Conservation (phyloP, 805 yeast species). For the Metschnikowia lunata region DNA sequence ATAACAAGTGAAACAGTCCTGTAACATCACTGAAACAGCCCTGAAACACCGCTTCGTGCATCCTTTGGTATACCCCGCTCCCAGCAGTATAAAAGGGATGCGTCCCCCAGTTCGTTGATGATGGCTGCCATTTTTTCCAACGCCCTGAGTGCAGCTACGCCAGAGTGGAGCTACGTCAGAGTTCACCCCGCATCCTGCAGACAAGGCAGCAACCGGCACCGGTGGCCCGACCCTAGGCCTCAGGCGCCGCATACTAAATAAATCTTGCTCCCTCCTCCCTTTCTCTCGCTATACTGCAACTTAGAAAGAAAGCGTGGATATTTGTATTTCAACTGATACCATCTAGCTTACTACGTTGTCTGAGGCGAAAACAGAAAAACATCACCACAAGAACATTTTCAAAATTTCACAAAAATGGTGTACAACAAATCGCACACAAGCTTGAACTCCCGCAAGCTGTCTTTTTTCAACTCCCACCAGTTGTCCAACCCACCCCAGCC, state of each 20-base stretch:
- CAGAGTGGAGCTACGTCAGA: slow-evolving; percentile 7
- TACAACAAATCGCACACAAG: slow-evolving; percentile 35
- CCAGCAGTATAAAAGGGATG: too few species aligned
- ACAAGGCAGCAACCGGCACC: slow-evolving; percentile 9
- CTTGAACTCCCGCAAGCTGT: slow-evolving; percentile 36
- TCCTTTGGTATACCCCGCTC: too few species aligned
- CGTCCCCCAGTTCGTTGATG: too few species aligned
- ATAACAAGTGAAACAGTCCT: too few species aligned
- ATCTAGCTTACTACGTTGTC: neutral
- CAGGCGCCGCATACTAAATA: neutral
- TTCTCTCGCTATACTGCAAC: too few species aligned
- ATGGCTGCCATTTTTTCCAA: neutral
- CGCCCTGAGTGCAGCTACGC: slow-evolving; percentile 1
- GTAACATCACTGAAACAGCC: too few species aligned
- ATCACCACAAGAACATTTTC: too few species aligned
- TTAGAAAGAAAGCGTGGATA: too few species aligned
- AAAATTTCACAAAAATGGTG: neutral
- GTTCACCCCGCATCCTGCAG: slow-evolving; percentile 12
- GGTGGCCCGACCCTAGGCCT: neutral
- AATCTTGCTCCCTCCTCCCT: neutral
- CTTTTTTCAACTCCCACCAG: slow-evolving; percentile 33
- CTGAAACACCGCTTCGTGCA: too few species aligned
- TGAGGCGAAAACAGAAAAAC: neutral
- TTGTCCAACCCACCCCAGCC: slow-evolving; percentile 38
- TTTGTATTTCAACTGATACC: too few species aligned